These are phyloP conservation scores for Pichia gijzeniarum DNA, from an alignment of 805 yeast species.

Conservation along the genomic window DNA sequence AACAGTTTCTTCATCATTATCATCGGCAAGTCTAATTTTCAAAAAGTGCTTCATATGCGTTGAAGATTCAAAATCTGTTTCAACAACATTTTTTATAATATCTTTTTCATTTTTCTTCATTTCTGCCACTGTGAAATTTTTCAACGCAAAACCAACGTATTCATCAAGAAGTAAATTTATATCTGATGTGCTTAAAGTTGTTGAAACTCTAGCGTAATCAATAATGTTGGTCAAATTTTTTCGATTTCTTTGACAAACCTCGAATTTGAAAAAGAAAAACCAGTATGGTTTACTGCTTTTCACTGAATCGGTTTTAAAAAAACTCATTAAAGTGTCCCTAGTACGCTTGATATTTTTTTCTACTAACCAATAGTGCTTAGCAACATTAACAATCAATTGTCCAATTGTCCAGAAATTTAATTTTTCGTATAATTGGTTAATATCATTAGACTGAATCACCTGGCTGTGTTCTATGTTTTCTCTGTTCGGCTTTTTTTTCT, in stretches of 20 bases:
- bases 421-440: conserved; percentile 13
- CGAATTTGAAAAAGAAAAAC: conserved; percentile 50
- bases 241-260: conserved; percentile 38
- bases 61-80: conserved; percentile 30
- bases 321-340: conserved; percentile 22
- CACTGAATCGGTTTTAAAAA: conserved; percentile 29
- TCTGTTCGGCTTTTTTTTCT: conserved; percentile 3
- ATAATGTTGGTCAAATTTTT: conserved; percentile 40
- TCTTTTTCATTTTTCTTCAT: conserved; percentile 20
- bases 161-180: conserved; percentile 38
- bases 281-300: conserved; percentile 45
- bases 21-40: conserved; percentile 27
- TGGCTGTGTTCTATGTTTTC: not conserved
- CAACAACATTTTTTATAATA: conserved; percentile 22
- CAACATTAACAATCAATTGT: conserved; percentile 26
- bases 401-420: conserved; percentile 22
- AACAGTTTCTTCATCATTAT: conserved; percentile 24
- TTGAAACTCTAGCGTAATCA: conserved; percentile 36
- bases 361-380: conserved; percentile 23
- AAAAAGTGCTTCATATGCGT: conserved; percentile 27
- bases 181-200: conserved; percentile 41
- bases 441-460: conserved; percentile 10
- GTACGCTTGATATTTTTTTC: conserved; percentile 18
- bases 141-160: conserved; percentile 34
- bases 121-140: conserved; percentile 22